Evolutionary conservation across 805 yeast species (phyloP).

Genomic region (Candida germanica): DNA sequence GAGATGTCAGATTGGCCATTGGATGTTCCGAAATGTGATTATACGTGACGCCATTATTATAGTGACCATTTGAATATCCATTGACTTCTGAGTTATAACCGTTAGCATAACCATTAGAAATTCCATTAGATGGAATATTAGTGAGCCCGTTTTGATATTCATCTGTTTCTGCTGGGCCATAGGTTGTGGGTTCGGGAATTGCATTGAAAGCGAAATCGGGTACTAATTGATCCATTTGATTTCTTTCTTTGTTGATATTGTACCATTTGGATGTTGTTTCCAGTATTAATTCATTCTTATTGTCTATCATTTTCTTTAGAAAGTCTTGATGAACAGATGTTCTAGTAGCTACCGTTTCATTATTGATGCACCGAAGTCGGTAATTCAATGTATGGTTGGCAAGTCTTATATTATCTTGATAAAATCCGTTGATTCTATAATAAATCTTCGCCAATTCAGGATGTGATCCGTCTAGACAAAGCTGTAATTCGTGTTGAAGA

Average conservation of each 20-base stretch:
- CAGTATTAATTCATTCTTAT: slow-evolving; percentile 60
- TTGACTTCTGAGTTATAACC: neutral
- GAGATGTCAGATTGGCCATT: slow-evolving; percentile 2
- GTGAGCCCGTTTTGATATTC: neutral
- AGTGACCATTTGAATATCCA: neutral
- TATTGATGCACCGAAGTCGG: slow-evolving; percentile 71
- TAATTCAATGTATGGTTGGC: slow-evolving; percentile 48
- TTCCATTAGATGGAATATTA: neutral
- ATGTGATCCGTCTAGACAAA: slow-evolving; percentile 87
- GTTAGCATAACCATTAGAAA: too few species aligned
- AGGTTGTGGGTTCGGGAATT: slow-evolving; percentile 22
- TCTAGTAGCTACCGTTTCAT: slow-evolving; percentile 76
- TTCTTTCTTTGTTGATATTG: slow-evolving; percentile 82
- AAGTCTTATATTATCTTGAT: slow-evolving; percentile 61
- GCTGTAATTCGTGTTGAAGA: slow-evolving; percentile 76
- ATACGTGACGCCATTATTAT: slow-evolving; percentile 1
- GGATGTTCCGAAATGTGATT: neutral
- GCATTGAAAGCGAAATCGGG: slow-evolving; percentile 50
- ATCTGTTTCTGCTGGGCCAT: neutral
- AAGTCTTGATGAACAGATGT: slow-evolving; percentile 82
- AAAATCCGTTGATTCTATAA: slow-evolving; percentile 65
- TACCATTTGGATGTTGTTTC: slow-evolving; percentile 87
- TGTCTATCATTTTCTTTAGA: slow-evolving; percentile 62
- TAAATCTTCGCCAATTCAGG: slow-evolving; percentile 80
- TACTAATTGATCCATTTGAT: slow-evolving; percentile 68